A percentile compares a stretch with the other conserved stretches of the same genome.
phyloP scores from a whole-genome alignment of 2,329 filamentous ascomycete species.

The Clonostachys chloroleuca region DNA sequence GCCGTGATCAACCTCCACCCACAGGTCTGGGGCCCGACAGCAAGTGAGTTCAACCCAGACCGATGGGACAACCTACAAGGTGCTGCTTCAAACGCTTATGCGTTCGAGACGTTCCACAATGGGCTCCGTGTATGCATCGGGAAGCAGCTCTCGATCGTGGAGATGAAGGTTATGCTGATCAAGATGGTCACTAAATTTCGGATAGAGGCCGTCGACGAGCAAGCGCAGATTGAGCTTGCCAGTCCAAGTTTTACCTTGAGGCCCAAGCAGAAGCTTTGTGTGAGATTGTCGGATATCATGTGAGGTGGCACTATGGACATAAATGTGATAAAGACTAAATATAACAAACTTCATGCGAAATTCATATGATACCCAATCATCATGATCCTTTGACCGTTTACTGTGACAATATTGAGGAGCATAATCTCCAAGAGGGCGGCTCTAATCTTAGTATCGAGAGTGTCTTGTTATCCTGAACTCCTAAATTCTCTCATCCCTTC shows the following conservation, averaged over 20 bases:
- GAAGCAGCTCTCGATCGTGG: slow-evolving; percentile 23
- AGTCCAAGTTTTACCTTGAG: slow-evolving; percentile 9
- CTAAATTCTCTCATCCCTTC: too few species aligned
- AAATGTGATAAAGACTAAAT: too few species aligned
- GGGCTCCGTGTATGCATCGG: slow-evolving; percentile 32
- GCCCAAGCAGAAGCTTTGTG: slow-evolving; percentile 6
- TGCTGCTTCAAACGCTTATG: slow-evolving; percentile 15
- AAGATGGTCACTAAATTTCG: slow-evolving; percentile 22
- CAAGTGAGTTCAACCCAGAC: slow-evolving; percentile 25
- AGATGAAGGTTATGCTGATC: slow-evolving; percentile 28
- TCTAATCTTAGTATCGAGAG: too few species aligned
- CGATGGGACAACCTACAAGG: slow-evolving; percentile 25
- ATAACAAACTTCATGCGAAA: too few species aligned
- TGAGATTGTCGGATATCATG: slow-evolving; percentile 5
- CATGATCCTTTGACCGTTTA: too few species aligned
- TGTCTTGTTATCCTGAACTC: too few species aligned
- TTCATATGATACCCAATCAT: too few species aligned
- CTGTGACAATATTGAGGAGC: too few species aligned
- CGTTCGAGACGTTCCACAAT: slow-evolving; percentile 27
- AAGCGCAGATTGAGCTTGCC: slow-evolving; percentile 2
- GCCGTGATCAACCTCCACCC: slow-evolving; percentile 26
- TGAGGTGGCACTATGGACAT: background rate
- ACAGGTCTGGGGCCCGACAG: slow-evolving; percentile 28
- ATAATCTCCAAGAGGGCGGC: too few species aligned
- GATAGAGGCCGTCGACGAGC: slow-evolving; percentile 11